Conservation (phyloP, 371 early-diverging fungal genomes). For the Edhazardia aedis region DNA sequence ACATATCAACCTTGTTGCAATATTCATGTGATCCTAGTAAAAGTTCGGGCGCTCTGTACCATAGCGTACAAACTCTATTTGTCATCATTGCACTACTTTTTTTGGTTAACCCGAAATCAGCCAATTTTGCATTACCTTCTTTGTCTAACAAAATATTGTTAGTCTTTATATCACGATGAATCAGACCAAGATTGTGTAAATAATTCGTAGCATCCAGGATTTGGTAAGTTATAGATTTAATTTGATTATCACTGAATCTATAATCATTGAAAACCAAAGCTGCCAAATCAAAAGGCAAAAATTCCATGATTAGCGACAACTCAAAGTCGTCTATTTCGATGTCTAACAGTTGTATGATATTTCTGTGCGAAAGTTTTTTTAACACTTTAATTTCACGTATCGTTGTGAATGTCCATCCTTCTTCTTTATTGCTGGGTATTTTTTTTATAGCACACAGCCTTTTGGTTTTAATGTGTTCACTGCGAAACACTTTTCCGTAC, state of each 20-base stretch:
- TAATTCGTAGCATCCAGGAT: slow-evolving; percentile 57
- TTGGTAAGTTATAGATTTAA: slow-evolving; percentile 52
- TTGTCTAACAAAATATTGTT: slow-evolving; percentile 51
- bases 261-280: slow-evolving; percentile 22
- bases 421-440: slow-evolving; percentile 1
- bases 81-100: slow-evolving; percentile 53
- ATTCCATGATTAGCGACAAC: slow-evolving; percentile 68
- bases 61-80: slow-evolving; percentile 64
- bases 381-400: slow-evolving; percentile 79
- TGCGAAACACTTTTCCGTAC: background rate
- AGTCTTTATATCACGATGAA: slow-evolving; percentile 40
- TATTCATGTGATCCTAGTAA: slow-evolving; percentile 63
- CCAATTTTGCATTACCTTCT: slow-evolving; percentile 57
- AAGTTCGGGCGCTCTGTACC: slow-evolving; percentile 91
- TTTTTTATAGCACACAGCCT: background rate
- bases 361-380: slow-evolving; percentile 69
- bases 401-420: slow-evolving; percentile 30
- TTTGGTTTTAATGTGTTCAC: background rate
- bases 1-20: slow-evolving; percentile 71
- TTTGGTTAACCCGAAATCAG: slow-evolving; percentile 73
- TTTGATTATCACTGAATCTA: slow-evolving; percentile 46
- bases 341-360: slow-evolving; percentile 57
- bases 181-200: slow-evolving; percentile 53
- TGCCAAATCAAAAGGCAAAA: slow-evolving; percentile 50
- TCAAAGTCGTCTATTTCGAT: slow-evolving; percentile 51